Percentiles rank a stretch among this genome's conserved stretches.
Evolutionary conservation across 1,284 basidiomycete genomes (phyloP).

Genomic region (Schizophyllum amplum): DNA sequence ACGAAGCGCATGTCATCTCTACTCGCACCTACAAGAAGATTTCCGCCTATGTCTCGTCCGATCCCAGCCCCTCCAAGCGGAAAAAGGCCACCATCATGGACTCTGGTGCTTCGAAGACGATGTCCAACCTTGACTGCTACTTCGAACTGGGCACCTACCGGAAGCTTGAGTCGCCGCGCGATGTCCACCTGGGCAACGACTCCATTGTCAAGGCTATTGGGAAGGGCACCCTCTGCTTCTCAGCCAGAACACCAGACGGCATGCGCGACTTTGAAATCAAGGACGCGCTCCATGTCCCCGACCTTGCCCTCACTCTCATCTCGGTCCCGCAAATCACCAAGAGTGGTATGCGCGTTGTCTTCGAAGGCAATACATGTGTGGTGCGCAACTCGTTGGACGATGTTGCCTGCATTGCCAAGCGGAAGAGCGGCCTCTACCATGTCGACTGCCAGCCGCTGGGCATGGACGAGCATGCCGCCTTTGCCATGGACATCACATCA

Average conservation of each 20-base stretch:
- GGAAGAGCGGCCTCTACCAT: too few species aligned
- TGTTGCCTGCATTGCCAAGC: too few species aligned
- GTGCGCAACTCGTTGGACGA: too few species aligned
- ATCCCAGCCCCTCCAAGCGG: too few species aligned
- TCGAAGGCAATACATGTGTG: too few species aligned
- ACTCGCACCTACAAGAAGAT: too few species aligned
- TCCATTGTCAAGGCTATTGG: constrained; percentile 17
- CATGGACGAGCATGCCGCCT: not conserved
- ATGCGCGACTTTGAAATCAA: not conserved
- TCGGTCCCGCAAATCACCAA: not conserved
- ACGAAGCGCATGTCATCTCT: too few species aligned
- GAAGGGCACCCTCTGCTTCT: constrained; percentile 3
- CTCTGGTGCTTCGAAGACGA: constrained; percentile 1
- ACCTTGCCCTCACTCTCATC: not conserved
- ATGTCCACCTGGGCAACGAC: not conserved
- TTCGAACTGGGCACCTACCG: not conserved
- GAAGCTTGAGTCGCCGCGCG: not conserved
- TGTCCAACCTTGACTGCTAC: not conserved
- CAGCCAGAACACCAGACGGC: not conserved
- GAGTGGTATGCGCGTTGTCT: not conserved
- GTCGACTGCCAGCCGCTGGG: too few species aligned
- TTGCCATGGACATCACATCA: not conserved
- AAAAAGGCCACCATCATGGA: too few species aligned
- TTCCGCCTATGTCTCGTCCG: too few species aligned
- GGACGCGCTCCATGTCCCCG: not conserved